These are phyloP conservation scores for Aspergillus panamensis DNA, from an alignment of 495 filamentous ascomycete species.

Conservation along the genomic window DNA sequence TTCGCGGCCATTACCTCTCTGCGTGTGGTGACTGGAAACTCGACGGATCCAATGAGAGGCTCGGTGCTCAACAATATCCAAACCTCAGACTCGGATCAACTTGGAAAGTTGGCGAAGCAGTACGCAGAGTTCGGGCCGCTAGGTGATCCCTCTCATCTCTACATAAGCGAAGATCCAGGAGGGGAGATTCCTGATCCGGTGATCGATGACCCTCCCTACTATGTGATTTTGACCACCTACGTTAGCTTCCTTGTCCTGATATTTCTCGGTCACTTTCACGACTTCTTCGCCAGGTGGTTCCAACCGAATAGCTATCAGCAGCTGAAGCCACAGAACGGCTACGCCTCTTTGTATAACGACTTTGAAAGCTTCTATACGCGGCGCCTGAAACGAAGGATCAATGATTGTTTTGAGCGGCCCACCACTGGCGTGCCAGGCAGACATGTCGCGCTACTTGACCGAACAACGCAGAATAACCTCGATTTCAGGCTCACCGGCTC, in stretches of 20 bases:
- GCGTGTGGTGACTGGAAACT: constrained; percentile 19
- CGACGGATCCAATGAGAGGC: constrained; percentile 10
- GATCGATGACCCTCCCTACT: constrained; percentile 85
- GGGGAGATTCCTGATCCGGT: constrained; percentile 65
- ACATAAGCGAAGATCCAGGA: constrained; percentile 69
- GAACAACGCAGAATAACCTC: constrained; percentile 72
- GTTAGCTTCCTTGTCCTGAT: constrained; percentile 87
- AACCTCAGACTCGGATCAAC: constrained; percentile 51
- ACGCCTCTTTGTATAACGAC: constrained; percentile 84
- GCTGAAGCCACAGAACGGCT: constrained; percentile 69
- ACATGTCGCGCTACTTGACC: constrained; percentile 78
- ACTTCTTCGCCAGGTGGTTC: constrained; percentile 86
- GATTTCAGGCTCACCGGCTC: constrained; percentile 74
- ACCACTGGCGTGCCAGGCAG: constrained; percentile 82
- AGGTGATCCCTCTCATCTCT: constrained; percentile 63
- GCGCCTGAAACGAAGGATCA: constrained; percentile 80
- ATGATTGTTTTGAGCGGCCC: constrained; percentile 86
- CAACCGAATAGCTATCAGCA: constrained; percentile 66
- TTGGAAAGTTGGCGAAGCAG: constrained; percentile 56
- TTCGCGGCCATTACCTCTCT: constrained; percentile 22
- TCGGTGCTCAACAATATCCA: not conserved
- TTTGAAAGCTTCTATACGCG: constrained; percentile 93
- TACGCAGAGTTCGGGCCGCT: constrained; percentile 85
- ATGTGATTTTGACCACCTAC: constrained; percentile 86
- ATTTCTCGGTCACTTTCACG: constrained; percentile 77